Percentiles rank a stretch among this genome's conserved stretches.
phyloP scores from a whole-genome alignment of 2,329 filamentous ascomycete species.

The Septoria linicola region DNA sequence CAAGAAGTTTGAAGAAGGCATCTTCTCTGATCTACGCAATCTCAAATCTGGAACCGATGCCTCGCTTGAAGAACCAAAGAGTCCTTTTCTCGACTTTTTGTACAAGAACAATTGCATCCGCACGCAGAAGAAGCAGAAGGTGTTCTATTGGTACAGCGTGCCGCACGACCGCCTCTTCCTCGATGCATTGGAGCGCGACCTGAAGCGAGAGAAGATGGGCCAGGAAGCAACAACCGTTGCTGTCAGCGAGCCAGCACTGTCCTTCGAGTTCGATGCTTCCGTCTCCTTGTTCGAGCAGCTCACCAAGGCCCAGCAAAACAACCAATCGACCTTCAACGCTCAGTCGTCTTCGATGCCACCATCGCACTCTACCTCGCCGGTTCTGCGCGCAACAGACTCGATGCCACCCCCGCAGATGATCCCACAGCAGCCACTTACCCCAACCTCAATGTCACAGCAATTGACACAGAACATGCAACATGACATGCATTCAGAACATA shows the following conservation, averaged over 20 bases:
- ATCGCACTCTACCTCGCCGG: constrained; percentile 81
- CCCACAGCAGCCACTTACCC: constrained; percentile 42
- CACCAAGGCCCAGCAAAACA: constrained; percentile 98
- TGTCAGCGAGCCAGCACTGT: constrained; percentile 93
- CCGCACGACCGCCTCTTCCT: constrained; percentile 96
- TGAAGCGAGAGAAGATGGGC: constrained; percentile 99
- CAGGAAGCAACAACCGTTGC: constrained; percentile 97
- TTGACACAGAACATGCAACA: constrained; percentile 39
- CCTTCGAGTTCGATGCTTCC: constrained; percentile 98
- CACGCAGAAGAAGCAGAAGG: constrained; percentile 99
- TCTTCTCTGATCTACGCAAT: constrained; percentile 97
- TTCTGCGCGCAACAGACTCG: constrained; percentile 84
- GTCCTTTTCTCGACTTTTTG: constrained; percentile 93
- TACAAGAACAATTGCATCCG: constrained; percentile 99
- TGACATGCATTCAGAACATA: constrained; percentile 59
- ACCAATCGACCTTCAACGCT: constrained; percentile 80
- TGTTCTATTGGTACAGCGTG: constrained; percentile 99
- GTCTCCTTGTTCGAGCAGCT: constrained; percentile 99
- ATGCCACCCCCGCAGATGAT: constrained; percentile 93
- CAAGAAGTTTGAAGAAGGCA: constrained; percentile 99
- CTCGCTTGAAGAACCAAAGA: constrained; percentile 97
- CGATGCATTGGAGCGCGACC: constrained; percentile 91
- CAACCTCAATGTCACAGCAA: constrained; percentile 33
- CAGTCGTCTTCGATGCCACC: constrained; percentile 49
- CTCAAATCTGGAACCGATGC: constrained; percentile 98